Conservation (phyloP, 352 stramenopile genomes). For the Albugo laibachii region DNA sequence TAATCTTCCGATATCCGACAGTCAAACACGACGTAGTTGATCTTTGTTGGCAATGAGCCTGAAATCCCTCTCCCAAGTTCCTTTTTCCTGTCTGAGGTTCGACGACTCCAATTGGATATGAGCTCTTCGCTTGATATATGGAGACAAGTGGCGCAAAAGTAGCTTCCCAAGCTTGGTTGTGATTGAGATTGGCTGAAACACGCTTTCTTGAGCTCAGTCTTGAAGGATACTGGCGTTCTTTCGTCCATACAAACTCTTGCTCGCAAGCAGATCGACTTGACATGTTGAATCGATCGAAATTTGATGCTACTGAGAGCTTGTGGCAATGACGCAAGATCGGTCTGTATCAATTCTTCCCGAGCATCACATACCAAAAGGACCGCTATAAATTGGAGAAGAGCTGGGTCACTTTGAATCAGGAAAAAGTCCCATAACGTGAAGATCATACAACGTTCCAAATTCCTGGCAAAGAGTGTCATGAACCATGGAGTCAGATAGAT, state of each 20-base stretch:
- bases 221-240: conserved; percentile 52
- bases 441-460: conserved; percentile 40
- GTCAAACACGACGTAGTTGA: conserved; percentile 58
- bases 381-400: conserved; percentile 77
- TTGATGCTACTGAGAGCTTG: conserved; percentile 62
- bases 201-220: conserved; percentile 57
- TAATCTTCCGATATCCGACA: conserved; percentile 59
- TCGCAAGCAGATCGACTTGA: conserved; percentile 29
- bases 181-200: conserved; percentile 56
- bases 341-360: conserved; percentile 29
- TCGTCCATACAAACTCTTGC: conserved; percentile 32
- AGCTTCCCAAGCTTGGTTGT: conserved; percentile 14
- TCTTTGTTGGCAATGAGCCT: neutral
- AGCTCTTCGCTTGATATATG: conserved; percentile 73
- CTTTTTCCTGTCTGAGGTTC: conserved; percentile 10
- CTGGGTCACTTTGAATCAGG: conserved; percentile 73
- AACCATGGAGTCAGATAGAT: conserved; percentile 89
- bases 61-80: neutral
- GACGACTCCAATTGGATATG: conserved; percentile 45
- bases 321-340: conserved; percentile 57
- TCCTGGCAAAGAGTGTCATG: conserved; percentile 85
- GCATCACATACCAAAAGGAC: conserved; percentile 56
- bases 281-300: conserved; percentile 27
- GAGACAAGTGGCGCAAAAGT: conserved; percentile 53
- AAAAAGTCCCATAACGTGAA: conserved; percentile 86